Evolutionary conservation across 768 basidiomycete species (phyloP).

Genomic region (Calocera cornea): DNA sequence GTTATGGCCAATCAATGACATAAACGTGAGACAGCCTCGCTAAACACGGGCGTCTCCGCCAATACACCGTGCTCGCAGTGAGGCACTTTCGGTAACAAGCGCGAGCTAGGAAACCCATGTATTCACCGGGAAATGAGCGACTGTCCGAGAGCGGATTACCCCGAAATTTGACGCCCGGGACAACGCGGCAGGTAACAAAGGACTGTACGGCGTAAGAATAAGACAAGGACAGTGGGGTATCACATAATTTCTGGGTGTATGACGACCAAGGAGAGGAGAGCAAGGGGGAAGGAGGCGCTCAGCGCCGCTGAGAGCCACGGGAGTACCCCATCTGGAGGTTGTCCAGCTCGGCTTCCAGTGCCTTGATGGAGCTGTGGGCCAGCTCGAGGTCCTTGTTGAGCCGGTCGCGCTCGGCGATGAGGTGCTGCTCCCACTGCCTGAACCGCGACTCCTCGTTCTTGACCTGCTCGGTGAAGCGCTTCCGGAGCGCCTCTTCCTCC

Average conservation of each 20-base stretch:
- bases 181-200: not conserved
- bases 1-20: too few species aligned
- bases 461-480: slow-evolving; percentile 99
- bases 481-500: slow-evolving; percentile 91
- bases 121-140: slow-evolving; percentile 3
- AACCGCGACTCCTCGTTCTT: slow-evolving; percentile 96
- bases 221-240: not conserved
- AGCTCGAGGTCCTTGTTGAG: slow-evolving; percentile 97
- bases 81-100: too few species aligned
- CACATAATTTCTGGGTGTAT: slow-evolving; percentile 4
- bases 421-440: slow-evolving; percentile 99
- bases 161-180: not conserved
- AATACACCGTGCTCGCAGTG: too few species aligned
- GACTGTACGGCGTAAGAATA: not conserved
- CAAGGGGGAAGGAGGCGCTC: not conserved
- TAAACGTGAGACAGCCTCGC: too few species aligned
- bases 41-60: too few species aligned
- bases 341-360: slow-evolving; percentile 80
- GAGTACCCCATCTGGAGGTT: slow-evolving; percentile 77
- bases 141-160: not conserved
- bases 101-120: not conserved
- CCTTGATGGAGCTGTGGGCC: slow-evolving; percentile 84
- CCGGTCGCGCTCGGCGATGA: slow-evolving; percentile 94
- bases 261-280: not conserved
- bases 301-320: slow-evolving; percentile 31